Percentiles rank a stretch among this genome's conserved stretches.
These are phyloP conservation scores for Xylona heveae DNA, from an alignment of 495 filamentous ascomycete species.

Conservation along the genomic window DNA sequence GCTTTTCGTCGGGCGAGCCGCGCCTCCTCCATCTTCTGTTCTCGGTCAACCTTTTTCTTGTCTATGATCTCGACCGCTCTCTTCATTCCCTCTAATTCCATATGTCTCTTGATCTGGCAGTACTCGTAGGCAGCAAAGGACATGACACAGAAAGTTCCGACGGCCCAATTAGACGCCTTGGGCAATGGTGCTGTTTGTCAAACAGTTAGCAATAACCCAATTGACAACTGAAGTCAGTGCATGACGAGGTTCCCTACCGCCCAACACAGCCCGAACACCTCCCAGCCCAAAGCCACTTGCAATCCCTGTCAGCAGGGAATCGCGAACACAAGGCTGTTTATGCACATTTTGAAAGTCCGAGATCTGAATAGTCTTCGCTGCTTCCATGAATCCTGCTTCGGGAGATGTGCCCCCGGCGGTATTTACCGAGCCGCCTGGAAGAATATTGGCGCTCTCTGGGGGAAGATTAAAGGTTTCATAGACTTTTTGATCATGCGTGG, in stretches of 20 bases:
- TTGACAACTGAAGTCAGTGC: too few species aligned
- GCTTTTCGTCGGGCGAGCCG: conserved; percentile 30
- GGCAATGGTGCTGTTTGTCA: conserved; percentile 21
- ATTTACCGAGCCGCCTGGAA: conserved; percentile 19
- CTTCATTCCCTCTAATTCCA: conserved; percentile 61
- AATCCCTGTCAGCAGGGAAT: conserved; percentile 66
- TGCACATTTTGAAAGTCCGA: conserved; percentile 55
- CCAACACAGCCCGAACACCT: conserved; percentile 44
- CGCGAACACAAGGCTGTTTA: conserved; percentile 63
- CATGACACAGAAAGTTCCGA: conserved; percentile 42
- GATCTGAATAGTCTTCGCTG: conserved; percentile 38
- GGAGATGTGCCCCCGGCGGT: conserved; percentile 22
- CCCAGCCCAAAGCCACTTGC: conserved; percentile 54
- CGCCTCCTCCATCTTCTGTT: conserved; percentile 29
- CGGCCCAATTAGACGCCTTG: conserved; percentile 63
- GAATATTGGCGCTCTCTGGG: conserved; percentile 21
- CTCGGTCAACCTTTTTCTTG: conserved; percentile 41
- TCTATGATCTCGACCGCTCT: conserved; percentile 64
- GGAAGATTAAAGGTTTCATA: conserved; percentile 18
- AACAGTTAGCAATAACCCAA: not conserved
- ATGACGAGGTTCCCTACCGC: conserved; percentile 46
- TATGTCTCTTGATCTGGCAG: conserved; percentile 46
- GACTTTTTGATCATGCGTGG: conserved; percentile 13
- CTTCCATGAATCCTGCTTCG: conserved; percentile 35
- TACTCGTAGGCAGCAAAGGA: conserved; percentile 55